Percentiles rank a stretch among this genome's conserved stretches.
Evolutionary conservation across 1,284 basidiomycete species (phyloP).

Genomic region (Cronartium ribicola): DNA sequence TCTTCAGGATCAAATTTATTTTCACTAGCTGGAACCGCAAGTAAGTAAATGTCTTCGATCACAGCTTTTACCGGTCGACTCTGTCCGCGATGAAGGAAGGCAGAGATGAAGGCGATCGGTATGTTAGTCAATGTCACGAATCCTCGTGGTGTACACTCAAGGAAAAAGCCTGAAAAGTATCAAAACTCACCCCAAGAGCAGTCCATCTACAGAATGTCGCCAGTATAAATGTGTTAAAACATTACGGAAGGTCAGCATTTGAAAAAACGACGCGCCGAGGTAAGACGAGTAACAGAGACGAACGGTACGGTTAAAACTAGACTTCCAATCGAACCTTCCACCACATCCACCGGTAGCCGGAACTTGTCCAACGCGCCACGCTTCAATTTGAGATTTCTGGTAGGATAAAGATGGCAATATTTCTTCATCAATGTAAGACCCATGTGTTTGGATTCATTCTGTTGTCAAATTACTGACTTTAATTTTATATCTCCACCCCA

Average conservation of each 20-base stretch:
- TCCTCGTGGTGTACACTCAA: not conserved
- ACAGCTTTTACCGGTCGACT: conserved; percentile 41
- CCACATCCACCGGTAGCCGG: conserved; percentile 88
- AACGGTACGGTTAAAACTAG: conserved; percentile 41
- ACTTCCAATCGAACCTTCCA: conserved; percentile 60
- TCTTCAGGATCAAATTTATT: conserved; percentile 40
- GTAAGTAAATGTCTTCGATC: conserved; percentile 41
- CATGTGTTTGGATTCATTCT: not conserved
- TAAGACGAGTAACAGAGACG: not conserved
- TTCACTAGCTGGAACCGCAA: conserved; percentile 39
- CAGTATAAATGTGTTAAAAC: not conserved
- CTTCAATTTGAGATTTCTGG: conserved; percentile 60
- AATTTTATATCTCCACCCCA: conserved; percentile 68
- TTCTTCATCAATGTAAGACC: no score
- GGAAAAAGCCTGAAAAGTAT: not conserved
- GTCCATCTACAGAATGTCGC: conserved; percentile 1
- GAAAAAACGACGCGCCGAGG: not conserved
- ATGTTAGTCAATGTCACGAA: not conserved
- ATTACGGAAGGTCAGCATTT: not conserved
- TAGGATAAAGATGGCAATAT: conserved; percentile 75
- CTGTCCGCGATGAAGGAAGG: not conserved
- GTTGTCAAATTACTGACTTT: conserved; percentile 43
- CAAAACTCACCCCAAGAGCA: conserved; percentile 1
- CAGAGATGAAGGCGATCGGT: not conserved
- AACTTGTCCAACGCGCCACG: conserved; percentile 94